phyloP scores from a whole-genome alignment of 176 grass and related monocot genomes.

The Echinochloa phyllopogon region DNA sequence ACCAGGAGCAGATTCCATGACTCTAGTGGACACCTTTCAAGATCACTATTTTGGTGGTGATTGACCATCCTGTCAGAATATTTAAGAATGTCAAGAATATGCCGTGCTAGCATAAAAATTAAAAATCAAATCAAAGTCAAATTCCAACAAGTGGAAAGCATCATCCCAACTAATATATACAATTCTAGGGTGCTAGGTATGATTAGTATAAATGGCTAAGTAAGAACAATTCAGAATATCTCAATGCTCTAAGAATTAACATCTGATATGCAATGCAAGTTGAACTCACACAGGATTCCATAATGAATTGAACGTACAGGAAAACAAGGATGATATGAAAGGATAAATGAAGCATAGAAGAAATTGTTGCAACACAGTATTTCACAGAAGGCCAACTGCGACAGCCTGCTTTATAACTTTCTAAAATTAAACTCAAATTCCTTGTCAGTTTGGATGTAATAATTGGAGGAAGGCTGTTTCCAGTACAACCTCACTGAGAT shows the following conservation, averaged over 20 bases:
- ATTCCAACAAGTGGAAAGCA: neutral
- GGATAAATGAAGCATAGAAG: neutral
- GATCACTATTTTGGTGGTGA: constrained; percentile 5
- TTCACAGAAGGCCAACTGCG: neutral
- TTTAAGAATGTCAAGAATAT: constrained; percentile 11
- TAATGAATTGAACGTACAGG: no score
- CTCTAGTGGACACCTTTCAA: neutral
- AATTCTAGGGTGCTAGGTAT: neutral
- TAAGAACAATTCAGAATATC: neutral
- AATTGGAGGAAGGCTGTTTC: neutral
- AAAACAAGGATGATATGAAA: neutral
- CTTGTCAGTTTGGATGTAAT: constrained; percentile 19
- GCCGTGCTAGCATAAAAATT: neutral
- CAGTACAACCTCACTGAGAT: constrained; percentile 6
- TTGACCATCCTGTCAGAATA: constrained; percentile 33
- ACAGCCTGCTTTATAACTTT: neutral
- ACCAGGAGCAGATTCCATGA: constrained; percentile 46
- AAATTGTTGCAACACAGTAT: neutral
- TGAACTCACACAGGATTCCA: neutral
- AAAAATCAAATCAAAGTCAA: neutral
- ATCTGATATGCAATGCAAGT: neutral
- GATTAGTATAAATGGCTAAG: neutral
- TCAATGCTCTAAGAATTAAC: neutral
- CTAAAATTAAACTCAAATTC: constrained; percentile 1
- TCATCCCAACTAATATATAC: neutral